These are phyloP conservation scores for Arabidopsis hybrid DNA, from an alignment of 441 rosid genomes.

Conservation along the genomic window DNA sequence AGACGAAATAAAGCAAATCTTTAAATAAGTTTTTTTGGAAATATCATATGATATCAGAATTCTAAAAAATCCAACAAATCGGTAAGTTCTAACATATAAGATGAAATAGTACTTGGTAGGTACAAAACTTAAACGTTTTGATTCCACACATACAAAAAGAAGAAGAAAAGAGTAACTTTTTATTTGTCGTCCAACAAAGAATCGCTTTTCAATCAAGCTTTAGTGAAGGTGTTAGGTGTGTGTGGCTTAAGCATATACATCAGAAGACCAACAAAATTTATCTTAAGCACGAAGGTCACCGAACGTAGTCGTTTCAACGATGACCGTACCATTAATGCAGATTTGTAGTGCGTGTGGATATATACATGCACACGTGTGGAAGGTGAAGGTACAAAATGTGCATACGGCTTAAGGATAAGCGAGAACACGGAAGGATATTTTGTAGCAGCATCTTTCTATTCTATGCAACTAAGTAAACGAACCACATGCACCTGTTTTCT, in stretches of 20 bases:
- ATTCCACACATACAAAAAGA: not conserved
- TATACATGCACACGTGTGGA: constrained; percentile 28
- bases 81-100: not conserved
- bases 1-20: too few species aligned
- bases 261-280: too few species aligned
- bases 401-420: constrained; percentile 40
- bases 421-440: constrained; percentile 25
- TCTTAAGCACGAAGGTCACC: constrained; percentile 36
- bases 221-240: constrained; percentile 30
- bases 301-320: constrained; percentile 26
- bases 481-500: constrained; percentile 22
- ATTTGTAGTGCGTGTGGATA: constrained; percentile 22
- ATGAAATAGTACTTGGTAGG: constrained; percentile 19
- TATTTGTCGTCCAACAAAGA: constrained; percentile 28
- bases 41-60: not conserved
- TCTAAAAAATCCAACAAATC: too few species aligned
- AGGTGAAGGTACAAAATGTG: constrained; percentile 32
- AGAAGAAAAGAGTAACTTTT: not conserved
- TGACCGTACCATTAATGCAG: constrained; percentile 11
- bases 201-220: constrained; percentile 36
- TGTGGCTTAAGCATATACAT: not conserved
- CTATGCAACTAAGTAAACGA: constrained; percentile 27
- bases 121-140: constrained; percentile 22
- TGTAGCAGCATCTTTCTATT: constrained; percentile 24
- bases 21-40: not conserved